These are phyloP conservation scores for Venturia nashicola DNA, from an alignment of 2,329 filamentous ascomycete genomes.

Conservation along the genomic window DNA sequence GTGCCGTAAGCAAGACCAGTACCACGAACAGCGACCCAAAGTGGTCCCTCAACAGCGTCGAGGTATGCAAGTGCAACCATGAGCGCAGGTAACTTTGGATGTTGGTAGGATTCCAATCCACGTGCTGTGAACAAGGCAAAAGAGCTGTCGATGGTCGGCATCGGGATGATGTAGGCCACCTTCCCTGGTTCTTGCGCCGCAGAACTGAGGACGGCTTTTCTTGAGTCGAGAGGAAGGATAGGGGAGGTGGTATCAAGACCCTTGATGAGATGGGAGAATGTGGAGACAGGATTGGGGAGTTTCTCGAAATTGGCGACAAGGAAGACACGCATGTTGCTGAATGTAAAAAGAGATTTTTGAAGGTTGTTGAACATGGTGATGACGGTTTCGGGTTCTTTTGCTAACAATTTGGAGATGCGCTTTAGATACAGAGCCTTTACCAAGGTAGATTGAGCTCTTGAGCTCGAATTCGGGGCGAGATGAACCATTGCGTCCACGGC, in stretches of 20 bases:
- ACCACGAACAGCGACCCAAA: conserved; percentile 88
- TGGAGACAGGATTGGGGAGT: conserved; percentile 60
- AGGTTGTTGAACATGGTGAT: conserved; percentile 68
- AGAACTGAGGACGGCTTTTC: conserved; percentile 58
- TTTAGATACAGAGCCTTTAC: conserved; percentile 83
- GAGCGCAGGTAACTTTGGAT: conserved; percentile 69
- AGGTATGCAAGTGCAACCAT: conserved; percentile 86
- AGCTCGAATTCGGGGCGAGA: conserved; percentile 61
- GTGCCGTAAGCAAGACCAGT: conserved; percentile 88
- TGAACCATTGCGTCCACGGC: conserved; percentile 65
- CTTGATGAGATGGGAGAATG: conserved; percentile 58
- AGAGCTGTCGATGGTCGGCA: conserved; percentile 86
- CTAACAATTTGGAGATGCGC: conserved; percentile 68
- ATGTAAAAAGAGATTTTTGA: conserved; percentile 62
- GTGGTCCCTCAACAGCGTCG: conserved; percentile 82
- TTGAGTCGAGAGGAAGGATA: conserved; percentile 55
- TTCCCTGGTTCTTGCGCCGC: conserved; percentile 65
- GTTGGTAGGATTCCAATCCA: conserved; percentile 62
- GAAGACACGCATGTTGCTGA: conserved; percentile 74
- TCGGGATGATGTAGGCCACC: conserved; percentile 69
- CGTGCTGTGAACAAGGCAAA: conserved; percentile 66
- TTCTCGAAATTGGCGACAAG: conserved; percentile 71
- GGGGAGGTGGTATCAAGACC: conserved; percentile 39
- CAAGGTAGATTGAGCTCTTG: conserved; percentile 67
- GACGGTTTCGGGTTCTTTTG: conserved; percentile 62